phyloP scores from a whole-genome alignment of 495 filamentous ascomycete species.

The Podospora fimiseda region DNA sequence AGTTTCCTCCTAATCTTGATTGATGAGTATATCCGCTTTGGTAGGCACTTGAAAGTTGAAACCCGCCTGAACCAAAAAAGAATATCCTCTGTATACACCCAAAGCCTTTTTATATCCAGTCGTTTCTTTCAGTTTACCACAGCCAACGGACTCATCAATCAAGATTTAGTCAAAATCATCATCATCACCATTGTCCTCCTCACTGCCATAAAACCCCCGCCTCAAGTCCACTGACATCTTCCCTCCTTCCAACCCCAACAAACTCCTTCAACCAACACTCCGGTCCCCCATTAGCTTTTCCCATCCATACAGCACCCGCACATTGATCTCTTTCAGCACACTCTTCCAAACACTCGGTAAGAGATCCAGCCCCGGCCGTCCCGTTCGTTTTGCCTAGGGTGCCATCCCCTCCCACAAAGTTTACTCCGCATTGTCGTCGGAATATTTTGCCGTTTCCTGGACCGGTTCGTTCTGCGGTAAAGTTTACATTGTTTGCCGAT shows the following conservation, averaged over 20 bases:
- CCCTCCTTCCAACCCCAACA: slow-evolving; percentile 1
- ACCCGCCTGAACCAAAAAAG: too few relatives aligned
- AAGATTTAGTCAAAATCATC: too few relatives aligned
- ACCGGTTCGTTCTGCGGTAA: slow-evolving; percentile 1
- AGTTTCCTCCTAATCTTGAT: too few relatives aligned
- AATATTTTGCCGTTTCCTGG: slow-evolving; percentile 10
- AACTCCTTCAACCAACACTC: slow-evolving; percentile 23
- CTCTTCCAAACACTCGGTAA: slow-evolving; percentile 14
- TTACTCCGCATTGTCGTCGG: slow-evolving; percentile 10
- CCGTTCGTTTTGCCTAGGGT: not conserved
- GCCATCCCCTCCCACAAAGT: slow-evolving; percentile 16
- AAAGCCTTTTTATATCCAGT: too few relatives aligned
- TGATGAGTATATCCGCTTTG: too few relatives aligned
- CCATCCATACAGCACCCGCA: slow-evolving; percentile 14
- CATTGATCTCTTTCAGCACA: slow-evolving; percentile 13
- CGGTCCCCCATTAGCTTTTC: not conserved
- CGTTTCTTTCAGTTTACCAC: too few relatives aligned
- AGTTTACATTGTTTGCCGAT: slow-evolving; percentile 10
- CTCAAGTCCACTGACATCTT: not conserved
- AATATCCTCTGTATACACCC: too few relatives aligned
- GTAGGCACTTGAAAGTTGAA: too few relatives aligned
- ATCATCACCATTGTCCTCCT: too few relatives aligned
- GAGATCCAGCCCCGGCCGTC: not conserved
- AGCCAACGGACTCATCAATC: too few relatives aligned
- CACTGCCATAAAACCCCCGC: slow-evolving; percentile 14